These are phyloP conservation scores for Heliamphora pulchella DNA, from an alignment of 179 eudicot genomes.

Conservation along the genomic window DNA sequence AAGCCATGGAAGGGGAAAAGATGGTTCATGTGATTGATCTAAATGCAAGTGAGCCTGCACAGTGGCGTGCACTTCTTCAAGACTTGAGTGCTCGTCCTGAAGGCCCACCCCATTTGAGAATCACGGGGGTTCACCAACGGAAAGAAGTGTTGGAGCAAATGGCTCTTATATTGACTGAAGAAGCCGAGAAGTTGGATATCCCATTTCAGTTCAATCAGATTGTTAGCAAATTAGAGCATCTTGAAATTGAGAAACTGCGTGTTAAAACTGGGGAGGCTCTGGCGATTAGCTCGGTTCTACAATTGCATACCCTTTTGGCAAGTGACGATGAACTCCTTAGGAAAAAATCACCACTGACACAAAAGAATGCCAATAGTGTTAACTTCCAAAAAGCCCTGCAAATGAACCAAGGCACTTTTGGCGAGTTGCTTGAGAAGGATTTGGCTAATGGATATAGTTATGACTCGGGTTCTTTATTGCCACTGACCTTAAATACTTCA, in stretches of 20 bases:
- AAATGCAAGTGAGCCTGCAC: conserved; percentile 65
- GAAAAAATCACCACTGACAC: conserved; percentile 22
- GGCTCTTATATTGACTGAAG: conserved; percentile 55
- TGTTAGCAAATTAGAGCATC: conserved; percentile 57
- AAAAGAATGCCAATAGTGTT: conserved; percentile 13
- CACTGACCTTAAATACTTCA: conserved; percentile 34
- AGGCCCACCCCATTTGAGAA: conserved; percentile 86
- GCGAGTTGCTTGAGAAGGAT: conserved; percentile 37
- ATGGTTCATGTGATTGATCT: conserved; percentile 83
- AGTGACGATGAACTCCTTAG: conserved; percentile 45
- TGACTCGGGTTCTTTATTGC: conserved; percentile 44
- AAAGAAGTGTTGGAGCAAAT: conserved; percentile 76
- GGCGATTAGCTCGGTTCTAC: conserved; percentile 69
- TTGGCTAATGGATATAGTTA: conserved; percentile 34
- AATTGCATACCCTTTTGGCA: conserved; percentile 67
- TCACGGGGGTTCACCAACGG: conserved; percentile 71
- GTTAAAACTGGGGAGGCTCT: conserved; percentile 90
- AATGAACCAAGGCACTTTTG: conserved; percentile 25
- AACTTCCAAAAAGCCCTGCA: conserved; percentile 17
- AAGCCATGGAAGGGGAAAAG: conserved; percentile 87
- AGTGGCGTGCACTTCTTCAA: conserved; percentile 76
- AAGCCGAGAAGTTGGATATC: conserved; percentile 82
- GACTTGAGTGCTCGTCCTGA: conserved; percentile 58
- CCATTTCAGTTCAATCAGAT: conserved; percentile 82
- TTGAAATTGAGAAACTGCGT: conserved; percentile 53